phyloP scores from a whole-genome alignment of 139 green algal species.

The Closterium sp. region DNA sequence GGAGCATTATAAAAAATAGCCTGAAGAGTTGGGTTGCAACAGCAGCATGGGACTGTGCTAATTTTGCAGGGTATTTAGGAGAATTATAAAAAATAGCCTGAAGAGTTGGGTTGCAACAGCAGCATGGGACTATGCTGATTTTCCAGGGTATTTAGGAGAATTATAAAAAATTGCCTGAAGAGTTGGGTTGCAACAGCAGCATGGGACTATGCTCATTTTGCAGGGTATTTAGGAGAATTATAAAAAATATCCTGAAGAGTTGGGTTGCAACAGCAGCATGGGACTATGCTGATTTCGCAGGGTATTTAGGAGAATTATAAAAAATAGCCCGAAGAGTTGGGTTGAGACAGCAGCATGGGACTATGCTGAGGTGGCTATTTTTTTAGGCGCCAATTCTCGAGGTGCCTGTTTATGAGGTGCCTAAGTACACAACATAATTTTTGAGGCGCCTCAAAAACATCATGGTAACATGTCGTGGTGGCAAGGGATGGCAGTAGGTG shows the following conservation, averaged over 20 bases:
- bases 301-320: background rate
- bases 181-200: background rate
- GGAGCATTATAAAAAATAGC: background rate
- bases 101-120: background rate
- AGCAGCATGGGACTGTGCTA: background rate
- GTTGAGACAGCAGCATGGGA: too few relatives aligned
- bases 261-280: background rate
- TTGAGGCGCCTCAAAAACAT: too few relatives aligned
- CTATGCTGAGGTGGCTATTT: too few relatives aligned
- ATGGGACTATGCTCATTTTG: background rate
- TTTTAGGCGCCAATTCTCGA: too few relatives aligned
- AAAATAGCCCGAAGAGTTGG: too few relatives aligned
- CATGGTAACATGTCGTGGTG: constrained; percentile 80
- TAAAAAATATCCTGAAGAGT: background rate
- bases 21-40: background rate
- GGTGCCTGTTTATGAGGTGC: too few relatives aligned
- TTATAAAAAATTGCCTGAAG: background rate
- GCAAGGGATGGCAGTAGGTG: constrained; percentile 86
- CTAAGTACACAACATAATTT: too few relatives aligned
- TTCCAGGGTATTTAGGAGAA: background rate
- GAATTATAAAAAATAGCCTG: background rate
- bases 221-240: background rate
- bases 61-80: background rate
- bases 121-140: background rate
- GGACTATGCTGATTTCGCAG: background rate